These are phyloP conservation scores for Ustilago vetiveriae DNA, from an alignment of 1,284 basidiomycete species.

Conservation along the genomic window DNA sequence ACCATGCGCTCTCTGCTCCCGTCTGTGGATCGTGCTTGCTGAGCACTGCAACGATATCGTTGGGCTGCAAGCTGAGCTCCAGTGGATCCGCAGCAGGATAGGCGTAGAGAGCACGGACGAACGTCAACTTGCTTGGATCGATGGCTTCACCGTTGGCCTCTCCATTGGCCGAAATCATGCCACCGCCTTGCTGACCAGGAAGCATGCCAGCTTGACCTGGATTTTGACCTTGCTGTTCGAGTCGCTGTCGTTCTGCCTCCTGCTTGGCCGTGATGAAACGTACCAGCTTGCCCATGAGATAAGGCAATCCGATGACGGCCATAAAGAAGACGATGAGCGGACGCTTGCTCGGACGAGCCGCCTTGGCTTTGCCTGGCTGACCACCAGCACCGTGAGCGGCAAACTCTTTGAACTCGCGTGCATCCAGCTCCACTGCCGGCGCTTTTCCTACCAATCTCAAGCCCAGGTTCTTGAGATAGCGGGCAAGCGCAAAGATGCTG, in stretches of 20 bases:
- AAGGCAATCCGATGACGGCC: slow-evolving; percentile 93
- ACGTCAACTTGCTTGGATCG: slow-evolving; percentile 76
- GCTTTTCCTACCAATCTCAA: slow-evolving; percentile 55
- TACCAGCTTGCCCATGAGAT: slow-evolving; percentile 90
- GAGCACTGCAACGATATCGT: slow-evolving; percentile 94
- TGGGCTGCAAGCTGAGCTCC: slow-evolving; percentile 84
- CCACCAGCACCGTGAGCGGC: slow-evolving; percentile 44
- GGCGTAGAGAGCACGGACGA: slow-evolving; percentile 85
- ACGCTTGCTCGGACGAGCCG: slow-evolving; percentile 75
- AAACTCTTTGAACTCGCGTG: slow-evolving; percentile 64
- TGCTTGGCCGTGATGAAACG: slow-evolving; percentile 77
- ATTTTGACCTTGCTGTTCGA: slow-evolving; percentile 64
- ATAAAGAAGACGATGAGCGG: slow-evolving; percentile 94
- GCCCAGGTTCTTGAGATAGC: slow-evolving; percentile 75
- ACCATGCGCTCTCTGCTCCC: slow-evolving; percentile 87
- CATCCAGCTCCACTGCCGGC: slow-evolving; percentile 58
- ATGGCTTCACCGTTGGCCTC: slow-evolving; percentile 64
- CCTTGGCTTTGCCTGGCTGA: slow-evolving; percentile 27
- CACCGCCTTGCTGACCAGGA: slow-evolving; percentile 73
- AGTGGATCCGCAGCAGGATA: slow-evolving; percentile 74
- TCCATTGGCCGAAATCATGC: slow-evolving; percentile 37
- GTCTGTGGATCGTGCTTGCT: slow-evolving; percentile 71
- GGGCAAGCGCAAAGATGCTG: slow-evolving; percentile 82
- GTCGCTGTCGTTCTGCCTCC: slow-evolving; percentile 67
- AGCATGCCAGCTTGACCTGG: slow-evolving; percentile 70